Evolutionary conservation across 345 rosid genomes (phyloP).

Genomic region (Camelina laxa): DNA sequence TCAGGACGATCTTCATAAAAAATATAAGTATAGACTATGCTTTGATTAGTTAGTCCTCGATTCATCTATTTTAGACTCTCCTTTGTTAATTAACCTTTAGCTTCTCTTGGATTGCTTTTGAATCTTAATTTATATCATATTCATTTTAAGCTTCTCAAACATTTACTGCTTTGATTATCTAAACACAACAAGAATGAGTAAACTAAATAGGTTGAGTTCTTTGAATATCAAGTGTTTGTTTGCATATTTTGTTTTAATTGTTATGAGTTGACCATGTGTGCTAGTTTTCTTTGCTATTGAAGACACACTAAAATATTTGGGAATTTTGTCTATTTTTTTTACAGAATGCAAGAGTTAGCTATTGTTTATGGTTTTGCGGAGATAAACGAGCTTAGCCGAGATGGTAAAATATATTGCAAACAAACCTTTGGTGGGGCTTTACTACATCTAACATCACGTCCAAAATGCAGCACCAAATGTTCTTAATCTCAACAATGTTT

Average conservation of each 20-base stretch:
- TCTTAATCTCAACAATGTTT: slow-evolving; percentile 57
- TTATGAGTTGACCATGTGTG: not conserved
- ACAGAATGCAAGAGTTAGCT: slow-evolving; percentile 93
- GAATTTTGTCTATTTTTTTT: slow-evolving; percentile 6
- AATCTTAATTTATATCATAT: not conserved
- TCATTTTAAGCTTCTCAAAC: not conserved
- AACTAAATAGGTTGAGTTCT: not conserved
- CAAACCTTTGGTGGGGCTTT: slow-evolving; percentile 88
- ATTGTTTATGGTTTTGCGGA: slow-evolving; percentile 87
- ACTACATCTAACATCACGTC: slow-evolving; percentile 83
- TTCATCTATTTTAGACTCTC: not conserved
- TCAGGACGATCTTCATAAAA: no score
- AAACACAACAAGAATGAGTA: not conserved
- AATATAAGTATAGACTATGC: no score
- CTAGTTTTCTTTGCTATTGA: not conserved
- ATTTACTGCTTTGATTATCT: not conserved
- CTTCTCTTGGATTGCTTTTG: slow-evolving; percentile 11
- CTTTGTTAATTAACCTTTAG: not conserved
- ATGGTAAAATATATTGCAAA: slow-evolving; percentile 91
- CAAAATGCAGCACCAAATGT: slow-evolving; percentile 79
- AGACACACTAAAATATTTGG: slow-evolving; percentile 10
- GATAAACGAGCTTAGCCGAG: slow-evolving; percentile 86
- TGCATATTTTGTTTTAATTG: not conserved
- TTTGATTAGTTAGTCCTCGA: not conserved
- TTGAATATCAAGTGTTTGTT: not conserved